A percentile compares a stretch with the other conserved stretches of the same genome.
Evolutionary conservation across 2,329 filamentous ascomycete species (phyloP).

Genomic region (Ceratocystis lukuohia): DNA sequence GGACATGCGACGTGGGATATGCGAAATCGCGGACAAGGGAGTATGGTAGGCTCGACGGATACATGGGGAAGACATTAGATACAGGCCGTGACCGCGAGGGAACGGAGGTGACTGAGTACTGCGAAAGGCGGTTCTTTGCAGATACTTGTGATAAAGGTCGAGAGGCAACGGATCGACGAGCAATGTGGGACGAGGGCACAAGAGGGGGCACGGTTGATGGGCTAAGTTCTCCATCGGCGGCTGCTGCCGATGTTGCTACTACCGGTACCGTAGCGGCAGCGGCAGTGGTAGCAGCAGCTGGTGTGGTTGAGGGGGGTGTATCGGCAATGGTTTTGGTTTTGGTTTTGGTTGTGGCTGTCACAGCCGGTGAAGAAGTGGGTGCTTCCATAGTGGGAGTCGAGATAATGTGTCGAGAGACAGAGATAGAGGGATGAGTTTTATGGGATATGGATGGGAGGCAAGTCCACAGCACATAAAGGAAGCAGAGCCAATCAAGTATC

Average conservation of each 20-base stretch:
- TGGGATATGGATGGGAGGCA: neutral
- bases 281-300: conserved; percentile 34
- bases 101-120: conserved; percentile 62
- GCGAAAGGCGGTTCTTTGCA: conserved; percentile 62
- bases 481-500: neutral
- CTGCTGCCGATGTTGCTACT: too few species aligned
- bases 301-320: neutral
- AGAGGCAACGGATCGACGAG: conserved; percentile 47
- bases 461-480: neutral
- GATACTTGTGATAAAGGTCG: conserved; percentile 63
- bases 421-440: neutral
- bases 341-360: neutral
- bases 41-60: conserved; percentile 75
- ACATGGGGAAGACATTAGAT: conserved; percentile 70
- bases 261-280: conserved; percentile 31
- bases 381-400: neutral
- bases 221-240: conserved; percentile 34
- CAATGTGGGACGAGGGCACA: conserved; percentile 39
- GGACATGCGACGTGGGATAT: conserved; percentile 65
- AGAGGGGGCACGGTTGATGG: conserved; percentile 43
- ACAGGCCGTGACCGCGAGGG: conserved; percentile 60
- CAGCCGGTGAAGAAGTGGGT: neutral
- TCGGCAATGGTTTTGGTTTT: conserved; percentile 24
- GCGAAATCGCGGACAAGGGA: conserved; percentile 93
- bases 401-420: neutral